Evolutionary conservation across 108 stramenopile species (phyloP).

Genomic region (Cyclotella distinguenda): DNA sequence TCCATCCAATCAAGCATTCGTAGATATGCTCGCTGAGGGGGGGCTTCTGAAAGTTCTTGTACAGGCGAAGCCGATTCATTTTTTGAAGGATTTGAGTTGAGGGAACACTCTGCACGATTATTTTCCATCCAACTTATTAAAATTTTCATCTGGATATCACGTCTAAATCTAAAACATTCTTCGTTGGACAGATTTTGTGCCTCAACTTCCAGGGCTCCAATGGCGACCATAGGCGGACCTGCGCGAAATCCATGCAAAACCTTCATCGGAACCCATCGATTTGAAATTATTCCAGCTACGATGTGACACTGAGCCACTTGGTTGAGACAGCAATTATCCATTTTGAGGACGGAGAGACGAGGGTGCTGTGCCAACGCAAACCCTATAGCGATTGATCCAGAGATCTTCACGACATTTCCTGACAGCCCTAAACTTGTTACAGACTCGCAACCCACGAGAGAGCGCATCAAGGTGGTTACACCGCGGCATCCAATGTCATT

Average conservation of each 20-base stretch:
- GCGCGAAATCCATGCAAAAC: slow-evolving; percentile 74
- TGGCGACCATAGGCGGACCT: slow-evolving; percentile 86
- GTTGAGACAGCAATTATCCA: slow-evolving; percentile 86
- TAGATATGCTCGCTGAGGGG: slow-evolving; percentile 82
- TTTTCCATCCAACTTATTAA: slow-evolving; percentile 82
- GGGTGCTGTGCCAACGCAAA: slow-evolving; percentile 84
- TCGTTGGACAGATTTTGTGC: slow-evolving; percentile 76
- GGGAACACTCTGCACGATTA: slow-evolving; percentile 47
- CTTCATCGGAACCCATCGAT: slow-evolving; percentile 90
- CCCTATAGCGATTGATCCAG: slow-evolving; percentile 84
- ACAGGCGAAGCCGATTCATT: slow-evolving; percentile 62
- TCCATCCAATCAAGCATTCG: slow-evolving; percentile 83
- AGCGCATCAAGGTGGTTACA: slow-evolving; percentile 80
- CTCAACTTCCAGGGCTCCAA: slow-evolving; percentile 69
- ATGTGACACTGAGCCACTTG: slow-evolving; percentile 90
- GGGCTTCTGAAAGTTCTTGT: slow-evolving; percentile 66
- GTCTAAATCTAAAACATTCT: slow-evolving; percentile 81
- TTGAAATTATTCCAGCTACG: slow-evolving; percentile 83
- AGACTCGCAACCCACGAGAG: slow-evolving; percentile 79
- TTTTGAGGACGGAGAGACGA: slow-evolving; percentile 70
- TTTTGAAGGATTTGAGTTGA: slow-evolving; percentile 51
- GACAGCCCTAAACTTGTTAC: slow-evolving; percentile 79
- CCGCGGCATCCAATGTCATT: slow-evolving; percentile 87
- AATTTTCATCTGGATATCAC: slow-evolving; percentile 87
- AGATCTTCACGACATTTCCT: slow-evolving; percentile 80